A percentile compares a stretch with the other conserved stretches of the same genome.
These are phyloP conservation scores for Lavandula angustifolia DNA, from an alignment of 257 asterid species.

Conservation along the genomic window DNA sequence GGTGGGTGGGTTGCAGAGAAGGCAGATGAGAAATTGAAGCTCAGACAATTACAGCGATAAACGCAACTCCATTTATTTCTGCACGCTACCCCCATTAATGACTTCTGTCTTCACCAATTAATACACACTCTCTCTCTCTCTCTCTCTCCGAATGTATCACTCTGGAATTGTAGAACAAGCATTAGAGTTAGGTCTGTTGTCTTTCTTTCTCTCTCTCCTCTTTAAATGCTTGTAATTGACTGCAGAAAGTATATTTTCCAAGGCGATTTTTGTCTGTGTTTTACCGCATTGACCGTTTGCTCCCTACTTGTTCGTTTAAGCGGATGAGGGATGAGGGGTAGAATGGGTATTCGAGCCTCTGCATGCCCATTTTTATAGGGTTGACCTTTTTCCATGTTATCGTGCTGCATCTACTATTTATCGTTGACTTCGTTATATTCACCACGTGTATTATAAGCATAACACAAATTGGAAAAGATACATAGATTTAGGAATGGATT, in stretches of 20 bases:
- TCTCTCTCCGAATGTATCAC: background rate
- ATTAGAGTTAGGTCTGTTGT: conserved; percentile 10
- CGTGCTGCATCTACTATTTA: too few relatives aligned
- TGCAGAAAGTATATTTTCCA: background rate
- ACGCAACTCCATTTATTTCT: conserved; percentile 43
- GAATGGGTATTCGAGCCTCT: too few relatives aligned
- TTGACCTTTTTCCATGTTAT: conserved; percentile 24
- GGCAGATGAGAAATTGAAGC: conserved; percentile 9
- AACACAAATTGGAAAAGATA: too few relatives aligned
- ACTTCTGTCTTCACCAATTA: conserved; percentile 42
- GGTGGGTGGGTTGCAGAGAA: conserved; percentile 27
- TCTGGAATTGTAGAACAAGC: background rate
- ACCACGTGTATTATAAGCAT: too few relatives aligned
- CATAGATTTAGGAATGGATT: too few relatives aligned
- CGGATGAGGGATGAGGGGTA: too few relatives aligned
- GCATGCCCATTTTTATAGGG: background rate
- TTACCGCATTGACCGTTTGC: background rate
- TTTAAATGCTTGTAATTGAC: conserved; percentile 28
- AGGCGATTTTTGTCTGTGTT: background rate
- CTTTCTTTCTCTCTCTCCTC: conserved; percentile 32
- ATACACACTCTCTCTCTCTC: conserved; percentile 26
- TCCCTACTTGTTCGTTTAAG: background rate
- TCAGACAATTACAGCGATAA: conserved; percentile 44
- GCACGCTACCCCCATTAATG: conserved; percentile 42
- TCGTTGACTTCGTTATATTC: too few relatives aligned